Evolutionary conservation across 345 rosid species (phyloP).

Genomic region (Euphorbia tirucalli): DNA sequence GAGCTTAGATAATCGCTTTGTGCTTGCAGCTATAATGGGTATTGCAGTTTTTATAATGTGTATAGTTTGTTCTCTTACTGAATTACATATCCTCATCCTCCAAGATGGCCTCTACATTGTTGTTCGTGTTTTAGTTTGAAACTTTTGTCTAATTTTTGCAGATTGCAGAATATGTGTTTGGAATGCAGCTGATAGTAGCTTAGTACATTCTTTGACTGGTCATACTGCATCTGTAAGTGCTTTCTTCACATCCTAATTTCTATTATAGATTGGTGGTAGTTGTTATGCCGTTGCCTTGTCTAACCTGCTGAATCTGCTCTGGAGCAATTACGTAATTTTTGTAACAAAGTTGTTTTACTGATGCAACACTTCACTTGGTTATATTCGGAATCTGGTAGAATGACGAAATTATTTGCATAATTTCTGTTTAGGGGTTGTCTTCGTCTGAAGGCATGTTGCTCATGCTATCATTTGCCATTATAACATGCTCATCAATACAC

Average conservation of each 20-base stretch:
- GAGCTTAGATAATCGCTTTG: slow-evolving; percentile 99
- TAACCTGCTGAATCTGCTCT: not conserved
- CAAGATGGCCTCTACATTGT: too few relatives aligned
- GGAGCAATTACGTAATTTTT: slow-evolving; percentile 7
- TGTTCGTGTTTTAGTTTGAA: slow-evolving; percentile 14
- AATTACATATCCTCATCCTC: too few relatives aligned
- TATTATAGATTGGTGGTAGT: not conserved
- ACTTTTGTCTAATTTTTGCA: slow-evolving; percentile 35
- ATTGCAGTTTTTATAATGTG: slow-evolving; percentile 3
- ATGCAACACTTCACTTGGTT: slow-evolving; percentile 9
- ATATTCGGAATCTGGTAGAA: slow-evolving; percentile 4
- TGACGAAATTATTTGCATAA: slow-evolving; percentile 4
- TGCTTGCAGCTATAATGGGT: slow-evolving; percentile 99
- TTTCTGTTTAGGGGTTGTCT: slow-evolving; percentile 1
- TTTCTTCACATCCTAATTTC: slow-evolving; percentile 6
- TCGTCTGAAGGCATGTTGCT: not conserved
- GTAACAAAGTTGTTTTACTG: not conserved
- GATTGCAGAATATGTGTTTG: slow-evolving; percentile 99
- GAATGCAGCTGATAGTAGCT: slow-evolving; percentile 98
- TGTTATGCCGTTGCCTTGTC: not conserved
- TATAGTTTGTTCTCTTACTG: not conserved
- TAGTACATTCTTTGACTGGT: slow-evolving; percentile 95
- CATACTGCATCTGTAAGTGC: slow-evolving; percentile 88
- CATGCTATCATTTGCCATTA: slow-evolving; percentile 5
- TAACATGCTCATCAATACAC: not conserved